Conservation (phyloP, 768 basidiomycete genomes). For the Infundibulicybe gibba region DNA sequence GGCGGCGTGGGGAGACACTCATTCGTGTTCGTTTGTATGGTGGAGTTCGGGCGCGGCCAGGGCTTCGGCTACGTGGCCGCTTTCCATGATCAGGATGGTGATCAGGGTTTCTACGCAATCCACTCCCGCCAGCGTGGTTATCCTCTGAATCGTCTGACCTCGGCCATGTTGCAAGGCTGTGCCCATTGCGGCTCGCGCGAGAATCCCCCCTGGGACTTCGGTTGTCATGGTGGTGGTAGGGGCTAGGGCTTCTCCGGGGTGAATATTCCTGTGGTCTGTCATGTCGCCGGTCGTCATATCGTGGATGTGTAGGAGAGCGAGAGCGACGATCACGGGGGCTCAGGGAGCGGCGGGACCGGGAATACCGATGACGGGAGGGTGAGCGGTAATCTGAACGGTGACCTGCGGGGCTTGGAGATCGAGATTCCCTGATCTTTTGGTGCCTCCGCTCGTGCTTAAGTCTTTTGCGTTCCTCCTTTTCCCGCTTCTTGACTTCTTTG, state of each 20-base stretch:
- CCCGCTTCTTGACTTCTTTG: slow-evolving; percentile 57
- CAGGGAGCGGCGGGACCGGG: slow-evolving; percentile 39
- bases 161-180: slow-evolving; percentile 31
- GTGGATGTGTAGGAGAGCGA: slow-evolving; percentile 24
- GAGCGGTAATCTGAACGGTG: slow-evolving; percentile 14
- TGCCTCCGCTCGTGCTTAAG: slow-evolving; percentile 36
- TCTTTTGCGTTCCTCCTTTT: slow-evolving; percentile 43
- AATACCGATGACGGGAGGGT: slow-evolving; percentile 25
- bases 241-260: slow-evolving; percentile 24
- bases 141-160: slow-evolving; percentile 54
- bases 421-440: slow-evolving; percentile 19
- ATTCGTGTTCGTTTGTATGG: slow-evolving; percentile 50
- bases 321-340: slow-evolving; percentile 45
- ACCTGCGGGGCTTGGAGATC: slow-evolving; percentile 10
- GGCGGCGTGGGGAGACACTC: slow-evolving; percentile 26
- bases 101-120: slow-evolving; percentile 21
- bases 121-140: slow-evolving; percentile 15
- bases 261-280: slow-evolving; percentile 20
- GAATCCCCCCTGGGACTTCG: slow-evolving; percentile 23
- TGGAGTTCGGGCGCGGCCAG: slow-evolving; percentile 19
- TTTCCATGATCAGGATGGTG: slow-evolving; percentile 28
- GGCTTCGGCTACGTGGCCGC: slow-evolving; percentile 34
- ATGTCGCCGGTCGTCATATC: slow-evolving; percentile 17
- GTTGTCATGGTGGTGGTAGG: slow-evolving; percentile 28
- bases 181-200: slow-evolving; percentile 19